A percentile compares a stretch with the other conserved stretches of the same genome.
Conservation (phyloP, 2,329 filamentous ascomycete genomes). For the Westerdykella sp. region DNA sequence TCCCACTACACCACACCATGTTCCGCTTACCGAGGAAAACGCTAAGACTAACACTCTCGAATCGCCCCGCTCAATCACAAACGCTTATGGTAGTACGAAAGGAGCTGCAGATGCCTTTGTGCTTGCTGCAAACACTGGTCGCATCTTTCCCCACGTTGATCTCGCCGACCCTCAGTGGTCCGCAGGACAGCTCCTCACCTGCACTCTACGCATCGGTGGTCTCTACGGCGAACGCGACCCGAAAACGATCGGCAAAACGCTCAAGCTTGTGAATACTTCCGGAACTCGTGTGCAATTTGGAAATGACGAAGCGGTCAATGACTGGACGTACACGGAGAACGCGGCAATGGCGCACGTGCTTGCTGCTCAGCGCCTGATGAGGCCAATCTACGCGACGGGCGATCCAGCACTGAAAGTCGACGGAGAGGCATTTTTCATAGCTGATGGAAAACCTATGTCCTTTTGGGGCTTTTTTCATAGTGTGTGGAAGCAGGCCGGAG, state of each 20-base stretch:
- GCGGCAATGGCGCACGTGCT: slow-evolving; percentile 9
- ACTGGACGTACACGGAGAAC: slow-evolving; percentile 9
- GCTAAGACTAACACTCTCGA: neutral
- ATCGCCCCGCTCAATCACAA: neutral
- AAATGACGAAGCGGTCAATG: slow-evolving; percentile 6
- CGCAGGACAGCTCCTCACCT: slow-evolving; percentile 2
- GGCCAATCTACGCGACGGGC: neutral
- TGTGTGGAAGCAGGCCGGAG: slow-evolving; percentile 4
- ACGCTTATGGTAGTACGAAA: slow-evolving; percentile 12
- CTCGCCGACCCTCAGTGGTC: too few relatives aligned
- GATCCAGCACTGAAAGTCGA: slow-evolving; percentile 4
- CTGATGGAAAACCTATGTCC: slow-evolving; percentile 7
- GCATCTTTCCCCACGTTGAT: neutral
- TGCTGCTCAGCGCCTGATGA: slow-evolving; percentile 9
- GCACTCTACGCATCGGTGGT: slow-evolving; percentile 4
- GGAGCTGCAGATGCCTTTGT: slow-evolving; percentile 9
- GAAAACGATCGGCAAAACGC: slow-evolving; percentile 3
- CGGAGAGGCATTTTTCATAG: slow-evolving; percentile 12
- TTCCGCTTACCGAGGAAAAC: neutral
- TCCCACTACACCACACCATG: neutral
- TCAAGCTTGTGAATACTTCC: slow-evolving; percentile 2
- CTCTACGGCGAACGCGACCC: slow-evolving; percentile 8
- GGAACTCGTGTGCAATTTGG: slow-evolving; percentile 10
- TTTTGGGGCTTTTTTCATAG: slow-evolving; percentile 10
- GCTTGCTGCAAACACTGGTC: slow-evolving; percentile 9